Percentiles rank a stretch among this genome's conserved stretches.
These are phyloP conservation scores for Haplosporangium sp. DNA, from an alignment of 371 early-diverging fungal genomes.

Conservation along the genomic window DNA sequence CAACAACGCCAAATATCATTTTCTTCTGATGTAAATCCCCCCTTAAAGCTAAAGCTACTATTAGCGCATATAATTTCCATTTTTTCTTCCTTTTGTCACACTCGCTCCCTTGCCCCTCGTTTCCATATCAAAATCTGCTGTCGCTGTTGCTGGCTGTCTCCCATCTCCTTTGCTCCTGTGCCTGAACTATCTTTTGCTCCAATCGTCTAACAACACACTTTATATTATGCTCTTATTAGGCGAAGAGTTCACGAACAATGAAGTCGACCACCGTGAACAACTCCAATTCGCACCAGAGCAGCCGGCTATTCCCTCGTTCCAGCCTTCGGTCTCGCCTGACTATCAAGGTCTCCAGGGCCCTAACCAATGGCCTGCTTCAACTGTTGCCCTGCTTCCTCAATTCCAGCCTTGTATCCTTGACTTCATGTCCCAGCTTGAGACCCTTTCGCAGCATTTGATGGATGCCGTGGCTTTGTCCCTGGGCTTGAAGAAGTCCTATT, in stretches of 20 bases:
- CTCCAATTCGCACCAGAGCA: conserved; percentile 66
- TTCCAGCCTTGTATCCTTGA: conserved; percentile 56
- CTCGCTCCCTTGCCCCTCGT: too few relatives aligned
- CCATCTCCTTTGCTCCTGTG: too few relatives aligned
- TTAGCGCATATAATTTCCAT: too few relatives aligned
- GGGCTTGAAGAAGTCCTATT: conserved; percentile 56
- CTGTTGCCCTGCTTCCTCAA: conserved; percentile 41
- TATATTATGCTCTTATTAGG: neutral
- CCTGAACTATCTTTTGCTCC: too few relatives aligned
- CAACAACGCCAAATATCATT: too few relatives aligned
- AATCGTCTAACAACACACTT: neutral
- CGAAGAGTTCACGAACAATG: conserved; percentile 22
- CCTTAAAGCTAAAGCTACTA: neutral
- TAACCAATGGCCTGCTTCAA: conserved; percentile 61
- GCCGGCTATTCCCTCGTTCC: conserved; percentile 16
- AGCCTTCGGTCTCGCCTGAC: conserved; percentile 47
- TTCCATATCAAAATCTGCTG: too few relatives aligned
- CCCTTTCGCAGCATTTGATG: conserved; percentile 60
- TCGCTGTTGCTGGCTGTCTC: too few relatives aligned
- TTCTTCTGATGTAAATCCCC: neutral
- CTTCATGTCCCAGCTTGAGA: conserved; percentile 56
- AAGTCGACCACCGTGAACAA: conserved; percentile 59
- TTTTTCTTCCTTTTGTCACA: too few relatives aligned
- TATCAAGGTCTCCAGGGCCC: conserved; percentile 59
- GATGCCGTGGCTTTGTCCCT: conserved; percentile 63